Percentiles rank a stretch among this genome's conserved stretches.
phyloP scores from a whole-genome alignment of 2,329 filamentous ascomycete genomes.

The Chaetomium strumarium region DNA sequence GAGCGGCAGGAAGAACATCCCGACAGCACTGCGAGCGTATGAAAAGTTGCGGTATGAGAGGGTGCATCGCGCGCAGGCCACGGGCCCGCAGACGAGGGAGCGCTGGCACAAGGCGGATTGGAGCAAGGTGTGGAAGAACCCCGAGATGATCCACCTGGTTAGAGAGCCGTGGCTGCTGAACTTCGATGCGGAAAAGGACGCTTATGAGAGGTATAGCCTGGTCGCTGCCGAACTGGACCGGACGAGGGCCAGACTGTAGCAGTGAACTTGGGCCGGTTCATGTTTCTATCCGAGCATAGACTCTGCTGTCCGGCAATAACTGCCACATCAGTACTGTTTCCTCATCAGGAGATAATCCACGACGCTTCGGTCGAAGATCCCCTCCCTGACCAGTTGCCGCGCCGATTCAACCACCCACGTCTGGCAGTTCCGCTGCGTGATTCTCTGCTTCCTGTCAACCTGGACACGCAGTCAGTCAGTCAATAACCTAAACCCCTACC shows the following conservation, averaged over 20 bases:
- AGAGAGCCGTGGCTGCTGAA: conserved; percentile 29
- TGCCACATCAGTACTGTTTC: neutral
- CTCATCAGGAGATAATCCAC: conserved; percentile 8
- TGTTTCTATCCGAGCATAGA: neutral
- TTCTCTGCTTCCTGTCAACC: conserved; percentile 1
- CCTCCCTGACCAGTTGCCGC: conserved; percentile 9
- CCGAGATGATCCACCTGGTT: conserved; percentile 26
- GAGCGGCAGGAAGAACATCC: conserved; percentile 19
- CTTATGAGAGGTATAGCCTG: conserved; percentile 25
- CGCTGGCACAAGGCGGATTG: conserved; percentile 31
- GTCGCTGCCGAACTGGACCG: conserved; percentile 13
- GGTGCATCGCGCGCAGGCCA: conserved; percentile 30
- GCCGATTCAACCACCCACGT: conserved; percentile 14
- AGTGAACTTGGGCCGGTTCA: neutral
- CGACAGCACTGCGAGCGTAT: conserved; percentile 26
- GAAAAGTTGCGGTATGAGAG: conserved; percentile 30
- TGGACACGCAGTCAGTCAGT: neutral
- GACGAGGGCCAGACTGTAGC: conserved; percentile 10
- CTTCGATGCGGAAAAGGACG: conserved; percentile 29
- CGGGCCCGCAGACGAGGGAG: conserved; percentile 29
- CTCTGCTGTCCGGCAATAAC: neutral
- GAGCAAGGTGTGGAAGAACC: conserved; percentile 25
- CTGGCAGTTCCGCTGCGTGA: conserved; percentile 18
- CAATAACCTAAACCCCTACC: neutral
- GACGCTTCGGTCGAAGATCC: conserved; percentile 7